Conservation (phyloP, 2,329 filamentous ascomycete genomes). For the Aspergillus sp. region DNA sequence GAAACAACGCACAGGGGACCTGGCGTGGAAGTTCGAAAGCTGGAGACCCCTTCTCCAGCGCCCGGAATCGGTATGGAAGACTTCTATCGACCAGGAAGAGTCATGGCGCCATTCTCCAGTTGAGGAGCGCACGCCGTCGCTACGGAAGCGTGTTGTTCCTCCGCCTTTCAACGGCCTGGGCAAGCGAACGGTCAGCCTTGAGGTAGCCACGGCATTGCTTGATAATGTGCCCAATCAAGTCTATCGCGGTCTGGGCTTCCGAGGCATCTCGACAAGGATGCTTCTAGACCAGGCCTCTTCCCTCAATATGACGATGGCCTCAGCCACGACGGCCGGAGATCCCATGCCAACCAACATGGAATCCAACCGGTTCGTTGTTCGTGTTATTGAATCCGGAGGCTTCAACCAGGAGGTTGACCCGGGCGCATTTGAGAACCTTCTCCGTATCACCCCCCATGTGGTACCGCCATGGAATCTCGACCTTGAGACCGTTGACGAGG, state of each 20-base stretch:
- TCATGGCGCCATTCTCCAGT: slow-evolving; percentile 35
- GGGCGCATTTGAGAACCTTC: slow-evolving; percentile 41
- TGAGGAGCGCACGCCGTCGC: slow-evolving; percentile 7
- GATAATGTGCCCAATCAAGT: slow-evolving; percentile 52
- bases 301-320: slow-evolving; percentile 19
- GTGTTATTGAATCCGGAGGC: slow-evolving; percentile 52
- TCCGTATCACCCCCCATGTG: slow-evolving; percentile 30
- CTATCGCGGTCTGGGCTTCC: slow-evolving; percentile 40
- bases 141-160: slow-evolving; percentile 16
- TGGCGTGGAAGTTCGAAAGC: slow-evolving; percentile 42
- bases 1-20: slow-evolving; percentile 22
- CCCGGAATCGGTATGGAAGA: slow-evolving; percentile 29
- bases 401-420: slow-evolving; percentile 48
- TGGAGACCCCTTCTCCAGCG: slow-evolving; percentile 36
- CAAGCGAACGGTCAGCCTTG: slow-evolving; percentile 54
- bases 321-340: slow-evolving; percentile 16
- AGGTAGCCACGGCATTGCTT: slow-evolving; percentile 57
- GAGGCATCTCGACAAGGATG: slow-evolving; percentile 32
- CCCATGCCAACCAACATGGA: slow-evolving; percentile 30
- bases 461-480: slow-evolving; percentile 34
- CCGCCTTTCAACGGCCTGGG: slow-evolving; percentile 42
- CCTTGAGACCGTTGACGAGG: slow-evolving; percentile 15
- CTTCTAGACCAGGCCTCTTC: slow-evolving; percentile 21
- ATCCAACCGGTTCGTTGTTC: slow-evolving; percentile 44
- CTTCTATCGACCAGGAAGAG: slow-evolving; percentile 36